A percentile compares a stretch with the other conserved stretches of the same genome.
These are phyloP conservation scores for Lentinula raphanica DNA, from an alignment of 768 basidiomycete species.

Conservation along the genomic window DNA sequence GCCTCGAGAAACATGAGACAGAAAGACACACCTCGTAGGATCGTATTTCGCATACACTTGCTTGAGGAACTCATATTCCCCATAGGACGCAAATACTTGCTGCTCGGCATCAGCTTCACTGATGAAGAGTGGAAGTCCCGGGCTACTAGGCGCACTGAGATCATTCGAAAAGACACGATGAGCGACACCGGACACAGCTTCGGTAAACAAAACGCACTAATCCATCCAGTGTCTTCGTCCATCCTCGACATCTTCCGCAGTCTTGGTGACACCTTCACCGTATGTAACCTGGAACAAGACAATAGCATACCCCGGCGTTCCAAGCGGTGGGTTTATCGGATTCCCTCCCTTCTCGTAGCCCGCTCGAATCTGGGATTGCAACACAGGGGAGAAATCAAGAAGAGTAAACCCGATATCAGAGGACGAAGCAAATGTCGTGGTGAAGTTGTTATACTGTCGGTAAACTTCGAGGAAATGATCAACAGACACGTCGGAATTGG, in stretches of 20 bases:
- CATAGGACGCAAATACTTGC: slow-evolving; percentile 36
- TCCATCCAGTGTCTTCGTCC: slow-evolving; percentile 23
- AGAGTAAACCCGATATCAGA: slow-evolving; percentile 21
- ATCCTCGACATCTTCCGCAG: slow-evolving; percentile 19
- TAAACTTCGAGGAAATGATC: slow-evolving; percentile 27
- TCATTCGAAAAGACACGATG: background rate
- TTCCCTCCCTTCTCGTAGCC: slow-evolving; percentile 31
- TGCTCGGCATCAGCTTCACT: slow-evolving; percentile 35
- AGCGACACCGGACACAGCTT: no score
- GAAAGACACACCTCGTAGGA: slow-evolving; percentile 28
- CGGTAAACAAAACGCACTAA: slow-evolving; percentile 20
- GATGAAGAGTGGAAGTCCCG: slow-evolving; percentile 34
- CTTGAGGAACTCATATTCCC: slow-evolving; percentile 29
- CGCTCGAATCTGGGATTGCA: slow-evolving; percentile 26
- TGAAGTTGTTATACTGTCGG: slow-evolving; percentile 25
- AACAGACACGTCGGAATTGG: background rate
- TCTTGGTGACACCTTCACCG: slow-evolving; percentile 7
- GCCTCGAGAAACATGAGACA: background rate
- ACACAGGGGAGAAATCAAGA: slow-evolving; percentile 35
- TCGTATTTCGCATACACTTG: slow-evolving; percentile 38
- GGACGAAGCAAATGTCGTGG: slow-evolving; percentile 12
- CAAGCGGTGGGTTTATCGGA: slow-evolving; percentile 26
- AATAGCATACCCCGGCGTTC: slow-evolving; percentile 25
- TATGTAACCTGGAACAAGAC: slow-evolving; percentile 29
- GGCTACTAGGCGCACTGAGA: slow-evolving; percentile 28